Evolutionary conservation across 805 yeast species (phyloP).

Genomic region (Schwanniomyces sp.): DNA sequence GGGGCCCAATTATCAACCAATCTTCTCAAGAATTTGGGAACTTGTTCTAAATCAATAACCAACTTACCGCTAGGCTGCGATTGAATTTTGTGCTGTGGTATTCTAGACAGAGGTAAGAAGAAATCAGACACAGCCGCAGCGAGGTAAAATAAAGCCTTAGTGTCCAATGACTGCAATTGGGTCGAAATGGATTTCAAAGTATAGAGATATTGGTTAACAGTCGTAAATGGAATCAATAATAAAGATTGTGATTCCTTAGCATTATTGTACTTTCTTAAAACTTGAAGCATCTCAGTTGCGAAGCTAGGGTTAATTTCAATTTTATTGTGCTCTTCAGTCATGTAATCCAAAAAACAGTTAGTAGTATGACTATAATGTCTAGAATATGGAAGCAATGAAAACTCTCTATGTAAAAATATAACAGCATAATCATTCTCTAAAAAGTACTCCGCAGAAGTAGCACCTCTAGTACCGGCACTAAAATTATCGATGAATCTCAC

Average conservation of each 20-base stretch:
- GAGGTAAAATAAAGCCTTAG: slow-evolving; percentile 71
- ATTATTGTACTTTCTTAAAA: slow-evolving; percentile 52
- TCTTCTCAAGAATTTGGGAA: slow-evolving; percentile 87
- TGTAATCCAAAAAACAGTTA: slow-evolving; percentile 81
- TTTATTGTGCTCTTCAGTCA: slow-evolving; percentile 56
- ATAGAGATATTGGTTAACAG: slow-evolving; percentile 90
- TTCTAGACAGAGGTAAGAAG: slow-evolving; percentile 79
- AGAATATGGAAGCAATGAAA: slow-evolving; percentile 88
- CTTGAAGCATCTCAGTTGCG: slow-evolving; percentile 59
- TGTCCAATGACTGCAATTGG: slow-evolving; percentile 53
- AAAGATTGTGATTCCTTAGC: slow-evolving; percentile 54
- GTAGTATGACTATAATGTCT: slow-evolving; percentile 85
- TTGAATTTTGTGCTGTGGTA: slow-evolving; percentile 95
- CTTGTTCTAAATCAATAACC: slow-evolving; percentile 87
- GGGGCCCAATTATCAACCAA: slow-evolving; percentile 95
- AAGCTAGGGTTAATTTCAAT: slow-evolving; percentile 63
- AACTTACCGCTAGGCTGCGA: slow-evolving; percentile 76
- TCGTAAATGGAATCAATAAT: slow-evolving; percentile 85
- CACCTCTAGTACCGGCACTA: slow-evolving; percentile 97
- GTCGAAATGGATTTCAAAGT: slow-evolving; percentile 70
- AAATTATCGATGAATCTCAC: slow-evolving; percentile 96
- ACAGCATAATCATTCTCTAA: slow-evolving; percentile 87
- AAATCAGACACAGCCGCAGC: slow-evolving; percentile 99
- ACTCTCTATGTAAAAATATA: slow-evolving; percentile 88
- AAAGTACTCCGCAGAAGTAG: slow-evolving; percentile 91